Conservation (phyloP, 441 rosid species). For the Raphanus hybrid region DNA sequence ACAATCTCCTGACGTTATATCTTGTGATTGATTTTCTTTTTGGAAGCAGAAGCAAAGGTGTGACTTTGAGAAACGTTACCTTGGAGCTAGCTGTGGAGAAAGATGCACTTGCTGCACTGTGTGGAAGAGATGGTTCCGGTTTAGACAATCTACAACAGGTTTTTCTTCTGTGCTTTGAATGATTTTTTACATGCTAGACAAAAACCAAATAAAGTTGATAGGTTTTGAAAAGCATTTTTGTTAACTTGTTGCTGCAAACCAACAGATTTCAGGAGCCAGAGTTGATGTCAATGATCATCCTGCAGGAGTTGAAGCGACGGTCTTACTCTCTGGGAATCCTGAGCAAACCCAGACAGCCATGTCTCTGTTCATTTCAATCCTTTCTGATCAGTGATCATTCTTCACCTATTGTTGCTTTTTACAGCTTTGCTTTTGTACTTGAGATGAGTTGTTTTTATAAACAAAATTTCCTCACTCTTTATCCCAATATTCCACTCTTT, state of each 20-base stretch:
- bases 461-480: too few relatives aligned
- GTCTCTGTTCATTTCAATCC: neutral
- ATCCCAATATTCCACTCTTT: too few relatives aligned
- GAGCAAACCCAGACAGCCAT: constrained; percentile 4
- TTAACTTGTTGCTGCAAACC: constrained; percentile 13
- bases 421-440: neutral
- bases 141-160: constrained; percentile 50
- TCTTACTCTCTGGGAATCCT: constrained; percentile 7
- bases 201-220: neutral
- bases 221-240: neutral
- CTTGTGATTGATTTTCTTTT: neutral
- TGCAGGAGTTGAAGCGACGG: neutral
- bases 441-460: neutral
- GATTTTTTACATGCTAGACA: neutral
- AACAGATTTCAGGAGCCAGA: constrained; percentile 5
- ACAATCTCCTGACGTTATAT: neutral
- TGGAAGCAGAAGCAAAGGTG: constrained; percentile 39
- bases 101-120: constrained; percentile 45
- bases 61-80: constrained; percentile 43
- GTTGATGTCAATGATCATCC: neutral
- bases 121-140: constrained; percentile 50
- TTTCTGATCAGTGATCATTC: neutral
- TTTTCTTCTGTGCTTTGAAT: neutral
- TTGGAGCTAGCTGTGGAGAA: constrained; percentile 44
- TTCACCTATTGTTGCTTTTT: neutral